Base-by-base conservation (phyloP, 805 yeast genomes). In the Pichia rugopelliculosa region DNA sequence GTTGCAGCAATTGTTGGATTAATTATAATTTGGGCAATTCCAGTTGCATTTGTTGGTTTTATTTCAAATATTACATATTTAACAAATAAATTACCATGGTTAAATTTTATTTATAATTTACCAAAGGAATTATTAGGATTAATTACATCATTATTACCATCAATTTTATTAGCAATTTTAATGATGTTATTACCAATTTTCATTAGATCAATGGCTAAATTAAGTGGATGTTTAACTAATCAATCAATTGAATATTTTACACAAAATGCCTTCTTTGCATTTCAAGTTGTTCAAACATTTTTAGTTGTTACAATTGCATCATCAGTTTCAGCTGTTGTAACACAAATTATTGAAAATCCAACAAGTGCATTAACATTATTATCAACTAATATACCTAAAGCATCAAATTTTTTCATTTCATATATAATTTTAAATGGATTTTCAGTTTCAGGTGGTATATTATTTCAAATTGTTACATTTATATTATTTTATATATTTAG, bases 11-110 rank as follows among this genome's bases (percentile, higher is more conserved):
- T 84, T 46, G 56, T 67, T 21, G 85, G 80, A 1, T 57, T 82
- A 39, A 71, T 83, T 45, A 59, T 80, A 26, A 68, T 81, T 55
- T 85, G 95, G 95, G 75, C 90, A 48, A 66, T 84, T 53, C 91
- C 91, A 13, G 88, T 83, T 37, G 83, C 90, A 3, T 80, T 84
- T 61, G 88, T 84, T 42, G 90, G 90, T 74, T 60, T 80, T 59
- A 71, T 84, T 49, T 83, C 90, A 3, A 84, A 84, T 58, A 66
- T 84, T 53, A 77, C 82, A 18, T 75, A 75, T 56, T 69, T 84
- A 58, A 82, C 82, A 7, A 70, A 79, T 48, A 76, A 76, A 53
- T 56, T 80, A 30, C 76, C 63, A 22, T 77, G 78, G 66, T 71
- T 84, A 53, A 63, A 59, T 15, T 84, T 79, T 55, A 77, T 84